A percentile compares a stretch with the other conserved stretches of the same genome.
phyloP scores from a whole-genome alignment of 495 filamentous ascomycete species.

The Staphylotrichum longicolle region DNA sequence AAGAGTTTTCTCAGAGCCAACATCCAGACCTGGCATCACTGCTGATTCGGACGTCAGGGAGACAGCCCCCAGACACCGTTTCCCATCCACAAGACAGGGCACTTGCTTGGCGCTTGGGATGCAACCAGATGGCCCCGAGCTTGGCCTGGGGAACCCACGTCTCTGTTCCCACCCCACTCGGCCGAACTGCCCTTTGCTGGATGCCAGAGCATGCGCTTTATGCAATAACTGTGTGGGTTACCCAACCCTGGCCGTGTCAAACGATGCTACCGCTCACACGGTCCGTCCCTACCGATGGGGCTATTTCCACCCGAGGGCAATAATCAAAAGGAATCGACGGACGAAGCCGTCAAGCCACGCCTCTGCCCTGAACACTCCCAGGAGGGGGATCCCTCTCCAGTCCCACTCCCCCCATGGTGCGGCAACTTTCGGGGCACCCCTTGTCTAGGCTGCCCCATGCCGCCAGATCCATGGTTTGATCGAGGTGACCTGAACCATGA shows the following conservation, averaged over 20 bases:
- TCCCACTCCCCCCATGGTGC: conserved; percentile 30
- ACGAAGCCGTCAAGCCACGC: conserved; percentile 36
- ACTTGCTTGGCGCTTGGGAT: conserved; percentile 21
- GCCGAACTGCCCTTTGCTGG: conserved; percentile 16
- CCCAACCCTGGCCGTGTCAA: conserved; percentile 21
- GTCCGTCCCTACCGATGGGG: conserved; percentile 46
- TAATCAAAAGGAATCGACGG: conserved; percentile 25
- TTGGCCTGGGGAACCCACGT: conserved; percentile 21
- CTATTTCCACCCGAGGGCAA: conserved; percentile 36
- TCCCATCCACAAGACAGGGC: too few species aligned
- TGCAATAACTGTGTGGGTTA: conserved; percentile 25
- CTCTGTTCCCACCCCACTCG: conserved; percentile 22
- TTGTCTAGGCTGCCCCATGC: conserved; percentile 21
- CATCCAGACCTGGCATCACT: too few species aligned
- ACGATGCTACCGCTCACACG: conserved; percentile 41
- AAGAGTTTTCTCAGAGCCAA: too few species aligned
- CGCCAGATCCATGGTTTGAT: conserved; percentile 15
- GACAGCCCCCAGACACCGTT: too few species aligned
- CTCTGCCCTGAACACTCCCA: conserved; percentile 12
- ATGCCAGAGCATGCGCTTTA: conserved; percentile 21
- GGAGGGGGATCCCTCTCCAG: not conserved
- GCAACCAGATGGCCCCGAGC: conserved; percentile 13
- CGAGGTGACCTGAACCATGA: conserved; percentile 16
- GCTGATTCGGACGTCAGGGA: too few species aligned
- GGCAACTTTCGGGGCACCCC: conserved; percentile 33